These are phyloP conservation scores for Aphanomyces stellatus DNA, from an alignment of 352 stramenopile species.

Conservation along the genomic window DNA sequence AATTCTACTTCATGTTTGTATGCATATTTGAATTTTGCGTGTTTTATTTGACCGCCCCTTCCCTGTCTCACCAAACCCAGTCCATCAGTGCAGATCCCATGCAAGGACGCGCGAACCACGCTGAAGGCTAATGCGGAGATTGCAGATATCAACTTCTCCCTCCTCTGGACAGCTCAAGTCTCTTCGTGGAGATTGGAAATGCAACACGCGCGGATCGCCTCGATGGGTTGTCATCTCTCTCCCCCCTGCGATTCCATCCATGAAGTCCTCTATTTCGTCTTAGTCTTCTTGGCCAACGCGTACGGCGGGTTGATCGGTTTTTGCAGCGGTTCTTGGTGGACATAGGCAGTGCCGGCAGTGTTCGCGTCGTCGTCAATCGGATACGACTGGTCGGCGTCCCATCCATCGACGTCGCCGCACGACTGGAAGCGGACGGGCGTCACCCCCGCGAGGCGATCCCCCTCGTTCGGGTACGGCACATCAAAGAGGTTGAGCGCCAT, in stretches of 20 bases:
- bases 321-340: conserved; percentile 68
- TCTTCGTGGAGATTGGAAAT: too few relatives aligned
- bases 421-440: conserved; percentile 57
- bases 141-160: too few relatives aligned
- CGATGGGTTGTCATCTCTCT: too few relatives aligned
- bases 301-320: conserved; percentile 85
- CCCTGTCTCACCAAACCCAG: too few relatives aligned
- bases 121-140: too few relatives aligned
- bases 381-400: conserved; percentile 78
- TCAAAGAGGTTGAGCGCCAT: conserved; percentile 72
- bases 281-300: conserved; percentile 51
- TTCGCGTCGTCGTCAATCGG: conserved; percentile 59
- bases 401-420: conserved; percentile 67
- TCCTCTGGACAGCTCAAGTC: too few relatives aligned
- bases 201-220: too few relatives aligned
- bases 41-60: too few relatives aligned
- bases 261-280: conserved; percentile 18
- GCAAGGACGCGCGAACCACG: too few relatives aligned
- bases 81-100: too few relatives aligned
- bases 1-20: not conserved
- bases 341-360: conserved; percentile 34
- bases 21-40: not conserved
- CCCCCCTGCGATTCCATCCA: too few relatives aligned
- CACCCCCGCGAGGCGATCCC: conserved; percentile 23
- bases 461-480: conserved; percentile 43